Base-by-base conservation (phyloP, 441 rosid species). In the Geranium incanum region DNA sequence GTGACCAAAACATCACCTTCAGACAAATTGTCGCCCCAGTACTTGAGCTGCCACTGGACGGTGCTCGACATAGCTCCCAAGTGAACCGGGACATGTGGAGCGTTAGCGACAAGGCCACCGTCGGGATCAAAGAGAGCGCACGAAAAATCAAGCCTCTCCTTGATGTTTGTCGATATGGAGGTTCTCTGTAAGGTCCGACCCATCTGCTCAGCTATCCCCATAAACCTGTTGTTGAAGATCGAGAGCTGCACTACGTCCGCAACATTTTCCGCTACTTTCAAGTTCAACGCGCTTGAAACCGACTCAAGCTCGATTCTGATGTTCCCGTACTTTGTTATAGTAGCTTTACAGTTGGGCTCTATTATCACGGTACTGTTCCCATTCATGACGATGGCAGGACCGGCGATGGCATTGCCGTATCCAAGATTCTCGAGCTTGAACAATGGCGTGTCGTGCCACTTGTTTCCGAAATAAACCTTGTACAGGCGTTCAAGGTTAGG, bases 121-220 rank as follows among this genome's bases (percentile, higher is more conserved):
- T 91, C 92, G 36, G 95, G 95, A 76, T 91, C 86, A 77, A 93
- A 91, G 60, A 93, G 92, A 73, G 98, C 98, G 65, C 98, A 94
- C 43, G 98, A 94, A 75, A 94, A 94, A 83, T 94, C 98, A 76
- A 94, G 76, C 77, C 97, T 79, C 77, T 94, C 97, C 76, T 94
- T 91, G 79, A 94, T 94, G 79, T 90, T 91, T 21, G 97, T 94
- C 66, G 97, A 94, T 80, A 91, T 91, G 55, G 98, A 94, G 78
- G 96, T 94, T 78, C 98, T 84, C 82, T 93, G 98, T 18, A 94
- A 79, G 1, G 97, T 91, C 67, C 95, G 83, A 71, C 97, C 98
- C 97, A 94, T 94, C 78, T 94, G 98, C 72, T 93, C 98, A 63
- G 98, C 98, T 38, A 93, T 91, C 59, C 98, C 98, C 98, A 93